Evolutionary conservation across 2,329 filamentous ascomycete species (phyloP), one percentile per base, ranked within the genome.

Genomic region (Neofusicoccum umdonicola): DNA sequence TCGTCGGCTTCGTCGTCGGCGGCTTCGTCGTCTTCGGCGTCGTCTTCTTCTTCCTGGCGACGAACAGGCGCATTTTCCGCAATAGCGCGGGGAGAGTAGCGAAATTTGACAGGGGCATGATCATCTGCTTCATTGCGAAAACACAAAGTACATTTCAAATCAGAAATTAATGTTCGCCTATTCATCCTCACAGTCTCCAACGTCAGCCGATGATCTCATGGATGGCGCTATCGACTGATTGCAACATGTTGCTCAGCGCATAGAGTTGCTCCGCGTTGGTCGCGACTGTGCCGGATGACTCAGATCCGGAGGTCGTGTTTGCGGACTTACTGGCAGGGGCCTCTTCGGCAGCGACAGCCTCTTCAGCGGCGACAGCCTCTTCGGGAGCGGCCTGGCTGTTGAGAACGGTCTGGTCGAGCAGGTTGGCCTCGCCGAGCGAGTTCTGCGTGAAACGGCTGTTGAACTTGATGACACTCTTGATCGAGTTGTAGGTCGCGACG

Each of bases 361-460:
- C 60, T 12, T 12, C 39, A 4, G 42, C 41, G 1, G 35, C 57
- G 61, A 17, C 58, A 3, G 54, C 61, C 3, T 39, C 60, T 12
- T 12, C 39, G 44, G 45, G 58, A 4, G 42, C 41, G 1, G 35
- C 57, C 19, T 65, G 56, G 1, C 7, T 44, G 17, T 27, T 45
- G 7, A 44, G 47, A 27, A 63, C 50, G 4, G 35, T 17, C 41
- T 47, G 42, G 11, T 60, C 56, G 42, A 44, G 65, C 83, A 84
- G 71, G 69, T 85, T 85, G 9, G 73, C 69, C 63, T 74, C 60
- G 5, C 82, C 82, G 3, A 81, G 79, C 2, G 69, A 62, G 68
- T 84, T 84, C 74, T 87, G 85, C 1, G 81, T 81, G 70, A 82
- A 84, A 4, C 85, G 78, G 3, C 82, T 73, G 73, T 87, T 87